Evolutionary conservation across 345 rosid species (phyloP), one percentile per base, ranked within the genome.

Genomic region (Sonneratia alba): DNA sequence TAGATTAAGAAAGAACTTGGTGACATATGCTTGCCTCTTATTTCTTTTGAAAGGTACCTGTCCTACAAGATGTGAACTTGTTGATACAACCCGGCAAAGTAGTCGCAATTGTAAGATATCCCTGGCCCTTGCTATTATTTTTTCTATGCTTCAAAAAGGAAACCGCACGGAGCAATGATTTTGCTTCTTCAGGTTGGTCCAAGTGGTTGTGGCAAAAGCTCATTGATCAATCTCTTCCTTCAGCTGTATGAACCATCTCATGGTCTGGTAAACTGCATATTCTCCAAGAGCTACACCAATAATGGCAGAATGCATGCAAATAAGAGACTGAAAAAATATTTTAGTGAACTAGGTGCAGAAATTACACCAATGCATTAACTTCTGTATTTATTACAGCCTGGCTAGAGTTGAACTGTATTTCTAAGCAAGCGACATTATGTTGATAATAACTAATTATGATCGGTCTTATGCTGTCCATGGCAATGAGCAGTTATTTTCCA

Each of bases 161-260:
- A 67, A 70, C 47, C 42, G 18, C 51, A 37, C 15, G 22, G 59
- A 53, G 59, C 6, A 14, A 55, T 10, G n/a, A 18, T 42, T 72
- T 74, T 16, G 49, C 53, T 72, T 73, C 68, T 42, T 76, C 73
- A 84, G 87, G 85, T 80, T 67, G 87, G 87, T 53, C 68, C 76
- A 59, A 81, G 87, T 74, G 85, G 87, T 67, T 79, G 87, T 38
- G 87, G 87, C 48, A 84, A 84, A 73, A 84, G 75, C 83, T 76
- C 87, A 12, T 70, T 84, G 55, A 76, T 84, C 43, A 74, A 69
- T 78, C 85, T 84, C 36, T 70, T 84, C 70, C 83, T 84, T 47
- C 81, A 79, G 43, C 78, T 84, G 37, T 84, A 84, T 67, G 77
- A 84, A 40, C 87, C 85, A 59, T 71, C 36, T 66, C 64, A 48